A percentile compares a stretch with the other conserved stretches of the same genome.
These are phyloP conservation scores for Teratosphaeria gauchensis DNA, from an alignment of 2,329 filamentous ascomycete species.

Conservation along the genomic window DNA sequence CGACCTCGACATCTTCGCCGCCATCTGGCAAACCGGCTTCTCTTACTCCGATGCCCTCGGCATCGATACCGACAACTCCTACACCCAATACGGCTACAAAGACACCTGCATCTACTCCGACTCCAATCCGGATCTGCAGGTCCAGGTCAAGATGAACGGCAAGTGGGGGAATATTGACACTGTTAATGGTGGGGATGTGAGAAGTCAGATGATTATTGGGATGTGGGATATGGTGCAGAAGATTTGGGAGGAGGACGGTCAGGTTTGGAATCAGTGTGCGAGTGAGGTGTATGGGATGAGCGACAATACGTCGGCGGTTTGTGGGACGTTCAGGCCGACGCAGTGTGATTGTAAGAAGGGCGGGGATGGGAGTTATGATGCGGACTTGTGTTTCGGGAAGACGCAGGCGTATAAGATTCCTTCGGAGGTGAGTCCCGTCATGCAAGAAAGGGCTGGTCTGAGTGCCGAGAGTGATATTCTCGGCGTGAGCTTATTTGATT, in stretches of 20 bases:
- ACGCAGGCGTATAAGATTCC: neutral
- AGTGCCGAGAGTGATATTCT: too few relatives aligned
- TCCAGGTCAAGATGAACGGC: neutral
- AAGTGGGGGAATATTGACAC: neutral
- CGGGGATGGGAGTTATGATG: neutral
- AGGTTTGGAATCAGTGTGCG: neutral
- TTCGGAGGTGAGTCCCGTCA: neutral
- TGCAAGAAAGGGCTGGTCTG: neutral
- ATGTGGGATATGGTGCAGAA: neutral
- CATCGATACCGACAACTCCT: neutral
- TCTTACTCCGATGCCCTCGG: neutral
- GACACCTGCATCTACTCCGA: neutral
- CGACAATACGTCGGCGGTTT: neutral
- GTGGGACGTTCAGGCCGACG: neutral
- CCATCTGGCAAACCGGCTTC: neutral
- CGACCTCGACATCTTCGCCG: neutral
- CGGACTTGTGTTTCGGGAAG: neutral
- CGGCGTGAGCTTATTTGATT: too few relatives aligned
- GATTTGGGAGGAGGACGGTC: neutral
- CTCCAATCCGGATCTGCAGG: neutral
- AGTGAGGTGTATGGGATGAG: neutral
- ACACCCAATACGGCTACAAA: neutral
- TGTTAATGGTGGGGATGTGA: neutral
- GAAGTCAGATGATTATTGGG: neutral
- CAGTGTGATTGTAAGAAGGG: neutral